Conservation (phyloP, 1,284 basidiomycete genomes). For the Pseudozyma hubeiensis region DNA sequence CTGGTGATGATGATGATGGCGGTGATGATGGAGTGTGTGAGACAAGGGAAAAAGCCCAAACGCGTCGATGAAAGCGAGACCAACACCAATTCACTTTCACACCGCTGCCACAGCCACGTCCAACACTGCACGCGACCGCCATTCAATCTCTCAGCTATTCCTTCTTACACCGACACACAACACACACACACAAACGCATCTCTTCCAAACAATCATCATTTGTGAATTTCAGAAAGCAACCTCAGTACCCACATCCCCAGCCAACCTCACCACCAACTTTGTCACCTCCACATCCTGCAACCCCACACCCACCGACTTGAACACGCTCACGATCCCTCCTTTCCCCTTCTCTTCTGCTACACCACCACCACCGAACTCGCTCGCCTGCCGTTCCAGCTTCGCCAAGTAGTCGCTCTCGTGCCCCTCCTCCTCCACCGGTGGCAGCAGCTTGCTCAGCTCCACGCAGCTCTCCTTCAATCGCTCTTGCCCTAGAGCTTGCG, state of each 20-base stretch:
- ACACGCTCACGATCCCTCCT: conserved; percentile 14
- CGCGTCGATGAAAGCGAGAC: not conserved
- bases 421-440: not conserved
- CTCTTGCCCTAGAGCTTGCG: conserved; percentile 5
- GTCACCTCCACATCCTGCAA: conserved; percentile 40
- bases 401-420: not conserved
- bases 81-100: not conserved
- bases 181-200: too few species aligned
- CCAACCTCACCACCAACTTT: conserved; percentile 12
- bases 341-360: not conserved
- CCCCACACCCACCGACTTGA: conserved; percentile 42
- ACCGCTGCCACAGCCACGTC: not conserved
- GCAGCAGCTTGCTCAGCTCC: conserved; percentile 3
- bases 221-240: conserved; percentile 9
- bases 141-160: not conserved
- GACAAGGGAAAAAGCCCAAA: not conserved
- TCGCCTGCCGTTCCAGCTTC: not conserved
- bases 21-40: not conserved
- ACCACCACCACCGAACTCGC: too few species aligned
- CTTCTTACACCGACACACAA: not conserved
- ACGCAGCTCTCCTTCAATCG: not conserved
- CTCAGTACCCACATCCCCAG: conserved; percentile 4
- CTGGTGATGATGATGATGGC: not conserved
- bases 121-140: not conserved
- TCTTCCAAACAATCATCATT: too few species aligned